Evolutionary conservation across 2,329 filamentous ascomycete genomes (phyloP), one percentile per base, ranked within the genome.

Genomic region (Diplocarpon mali): DNA sequence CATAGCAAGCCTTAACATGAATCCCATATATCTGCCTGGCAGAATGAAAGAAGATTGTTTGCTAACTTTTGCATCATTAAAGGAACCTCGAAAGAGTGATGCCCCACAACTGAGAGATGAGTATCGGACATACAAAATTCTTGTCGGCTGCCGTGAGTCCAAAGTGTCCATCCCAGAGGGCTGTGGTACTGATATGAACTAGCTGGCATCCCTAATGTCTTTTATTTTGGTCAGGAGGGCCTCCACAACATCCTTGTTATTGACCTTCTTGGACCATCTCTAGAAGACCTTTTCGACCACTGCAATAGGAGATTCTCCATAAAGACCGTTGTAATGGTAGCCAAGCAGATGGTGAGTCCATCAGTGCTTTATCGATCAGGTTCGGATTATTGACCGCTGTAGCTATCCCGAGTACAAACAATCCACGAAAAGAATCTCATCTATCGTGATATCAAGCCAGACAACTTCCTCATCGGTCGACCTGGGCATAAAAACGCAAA

Each of bases 351-450:
- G 92, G 83, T 88, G 65, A 44, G 71, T 67, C 36, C 15, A n/a
- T 5, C 44, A 15, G 5, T n/a, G n/a, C 12, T 41, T 15, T 30
- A 40, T 31, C 5, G 11, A 24, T 14, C 15, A 7, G 20, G 15
- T 20, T n/a, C n/a, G n/a, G n/a, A 12, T 15, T 52, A 20, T 48
- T 57, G 42, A 59, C 45, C 35, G 20, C 35, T 48, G 24, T 57
- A 87, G 83, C 76, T 95, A 42, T 95, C 89, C 29, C 80, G 90
- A 53, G 90, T 98, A 20, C 90, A 81, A 66, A 80, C 76, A 1
- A 96, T 98, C 56, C 90, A 98, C 72, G 92, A 96, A 69, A 95
- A 95, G 77, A 96, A 96, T 67, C 75, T 96, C 51, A 96, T 98
- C 65, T 96, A 98, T 69, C 83, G 92, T 57, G 92, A 98, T 63